Conservation (phyloP, 768 basidiomycete genomes). For the Phanerochaete sordida region DNA sequence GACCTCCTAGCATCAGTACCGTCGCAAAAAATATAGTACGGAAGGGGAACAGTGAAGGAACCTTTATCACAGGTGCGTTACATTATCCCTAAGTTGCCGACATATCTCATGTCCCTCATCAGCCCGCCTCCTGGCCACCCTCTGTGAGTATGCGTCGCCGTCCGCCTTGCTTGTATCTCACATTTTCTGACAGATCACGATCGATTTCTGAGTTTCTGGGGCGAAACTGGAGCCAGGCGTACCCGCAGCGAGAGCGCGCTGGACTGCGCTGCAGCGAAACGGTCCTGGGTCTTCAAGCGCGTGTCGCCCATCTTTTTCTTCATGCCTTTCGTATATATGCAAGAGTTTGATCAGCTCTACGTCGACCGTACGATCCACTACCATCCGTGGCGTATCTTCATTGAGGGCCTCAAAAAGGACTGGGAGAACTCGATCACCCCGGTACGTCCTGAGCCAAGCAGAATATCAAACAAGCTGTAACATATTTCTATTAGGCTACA, state of each 20-base stretch:
- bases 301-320: conserved; percentile 3
- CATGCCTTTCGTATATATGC: conserved; percentile 44
- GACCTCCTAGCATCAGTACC: too few species aligned
- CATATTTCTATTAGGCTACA: conserved; percentile 38
- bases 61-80: not conserved
- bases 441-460: conserved; percentile 26
- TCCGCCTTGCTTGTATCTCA: too few species aligned
- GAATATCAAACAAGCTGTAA: not conserved
- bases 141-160: not conserved
- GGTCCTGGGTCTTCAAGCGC: not conserved
- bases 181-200: conserved; percentile 21
- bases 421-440: conserved; percentile 53
- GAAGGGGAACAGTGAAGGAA: not conserved
- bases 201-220: conserved; percentile 38
- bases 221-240: conserved; percentile 40
- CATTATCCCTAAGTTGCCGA: not conserved
- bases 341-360: conserved; percentile 43
- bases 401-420: conserved; percentile 42
- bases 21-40: too few species aligned
- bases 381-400: conserved; percentile 41
- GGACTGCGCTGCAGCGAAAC: conserved; percentile 1
- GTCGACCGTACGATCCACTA: conserved; percentile 42
- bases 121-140: not conserved
- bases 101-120: not conserved
- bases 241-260: conserved; percentile 30